Evolutionary conservation across 2,329 filamentous ascomycete species (phyloP), one percentile per base, ranked within the genome.

Genomic region (Monilinia vaccinii-corymbosi): DNA sequence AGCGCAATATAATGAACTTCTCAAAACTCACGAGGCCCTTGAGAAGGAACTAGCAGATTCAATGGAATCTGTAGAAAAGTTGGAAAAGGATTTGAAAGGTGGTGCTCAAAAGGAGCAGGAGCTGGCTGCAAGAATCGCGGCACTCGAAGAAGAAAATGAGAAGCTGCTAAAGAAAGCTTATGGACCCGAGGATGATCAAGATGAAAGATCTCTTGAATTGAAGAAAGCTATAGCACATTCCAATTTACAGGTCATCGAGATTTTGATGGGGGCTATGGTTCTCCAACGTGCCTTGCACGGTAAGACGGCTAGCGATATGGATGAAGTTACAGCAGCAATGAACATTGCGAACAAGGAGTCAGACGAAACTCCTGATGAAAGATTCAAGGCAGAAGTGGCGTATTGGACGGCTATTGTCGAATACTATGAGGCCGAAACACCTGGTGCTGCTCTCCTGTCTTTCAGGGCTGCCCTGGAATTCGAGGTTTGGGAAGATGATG

Each of bases 261-360:
- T 57, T 10, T 23, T 31, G 7, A 21, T 57, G 55, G 21, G 18
- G 6, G 31, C 47, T 23, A 42, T 56, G 50, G 34, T 56, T 36
- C 18, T 46, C 11, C 50, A 48, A 10, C 58, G 58, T 32, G 58
- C 58, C 14, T 8, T 42, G 14, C 14, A 23, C 5, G 58, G 58
- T n/a, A 31, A n/a, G 11, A 18, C 18, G 9, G 0, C 7, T 23
- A 25, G 18, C 9, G 56, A 58, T n/a, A 58, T 40, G 10, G 36
- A 58, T 18, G 13, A 10, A 7, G 47, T 25, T 9, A 14, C 31
- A 14, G 47, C 4, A 40, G 45, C n/a, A 21, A 21, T n/a, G 16
- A 14, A 23, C 4, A 11, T 40, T 52, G 56, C 23, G 23, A 9
- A 18, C 31, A 2, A 4, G 6, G 32, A 58, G n/a, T n/a, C 21